Percentiles rank a stretch among this genome's conserved stretches.
These are phyloP conservation scores for Psophocarpus tetragonolobus DNA, from an alignment of 306 rosid species.

Conservation along the genomic window DNA sequence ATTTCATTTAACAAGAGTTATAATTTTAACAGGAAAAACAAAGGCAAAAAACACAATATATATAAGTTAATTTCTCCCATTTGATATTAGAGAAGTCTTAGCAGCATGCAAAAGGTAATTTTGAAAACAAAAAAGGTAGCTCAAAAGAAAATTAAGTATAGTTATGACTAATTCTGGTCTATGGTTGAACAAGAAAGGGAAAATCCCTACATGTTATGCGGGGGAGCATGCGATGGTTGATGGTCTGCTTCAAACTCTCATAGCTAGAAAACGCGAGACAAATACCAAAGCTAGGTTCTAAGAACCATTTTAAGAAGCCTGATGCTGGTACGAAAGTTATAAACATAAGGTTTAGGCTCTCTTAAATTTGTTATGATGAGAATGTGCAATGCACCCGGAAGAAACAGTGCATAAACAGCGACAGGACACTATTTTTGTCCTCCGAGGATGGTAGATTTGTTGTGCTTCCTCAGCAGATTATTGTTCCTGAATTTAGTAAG, in stretches of 20 bases:
- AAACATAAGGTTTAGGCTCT: conserved; percentile 27
- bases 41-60: neutral
- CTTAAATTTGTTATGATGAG: conserved; percentile 28
- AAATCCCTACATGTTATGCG: neutral
- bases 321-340: conserved; percentile 16
- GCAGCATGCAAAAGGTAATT: neutral
- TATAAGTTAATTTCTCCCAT: neutral
- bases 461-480: conserved; percentile 33
- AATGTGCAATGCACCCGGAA: conserved; percentile 41
- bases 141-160: neutral
- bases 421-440: conserved; percentile 39
- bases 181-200: neutral
- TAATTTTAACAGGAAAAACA: neutral
- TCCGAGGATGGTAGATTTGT: conserved; percentile 40
- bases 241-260: conserved; percentile 3
- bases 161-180: neutral
- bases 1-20: neutral
- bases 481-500: conserved; percentile 1
- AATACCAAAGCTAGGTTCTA: conserved; percentile 39
- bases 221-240: neutral
- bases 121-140: neutral
- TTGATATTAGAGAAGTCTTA: neutral
- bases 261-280: conserved; percentile 21
- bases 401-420: conserved; percentile 36
- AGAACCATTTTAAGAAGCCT: conserved; percentile 38